phyloP scores from a whole-genome alignment of 176 grass and related monocot genomes.

The Eremochloa ophiuroides region DNA sequence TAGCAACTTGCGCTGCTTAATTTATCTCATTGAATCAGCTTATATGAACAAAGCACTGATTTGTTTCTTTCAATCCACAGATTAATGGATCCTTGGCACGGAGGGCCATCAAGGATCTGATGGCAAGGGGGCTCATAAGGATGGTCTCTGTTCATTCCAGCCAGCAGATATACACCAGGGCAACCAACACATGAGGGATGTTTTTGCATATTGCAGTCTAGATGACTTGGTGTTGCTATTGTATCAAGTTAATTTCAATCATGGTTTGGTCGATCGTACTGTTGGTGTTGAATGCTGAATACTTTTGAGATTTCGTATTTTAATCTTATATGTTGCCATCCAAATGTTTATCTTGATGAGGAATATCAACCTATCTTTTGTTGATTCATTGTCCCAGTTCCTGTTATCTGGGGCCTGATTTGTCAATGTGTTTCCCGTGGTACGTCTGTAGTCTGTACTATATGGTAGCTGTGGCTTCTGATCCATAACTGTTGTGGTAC shows the following conservation, averaged over 20 bases:
- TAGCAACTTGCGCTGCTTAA: not conserved
- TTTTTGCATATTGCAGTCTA: not conserved
- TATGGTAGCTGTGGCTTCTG: no score
- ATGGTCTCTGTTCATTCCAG: slow-evolving; percentile 45
- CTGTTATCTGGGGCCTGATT: no score
- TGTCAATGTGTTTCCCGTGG: no score
- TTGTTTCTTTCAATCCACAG: not conserved
- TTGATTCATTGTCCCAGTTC: no score
- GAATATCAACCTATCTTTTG: not conserved
- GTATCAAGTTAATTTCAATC: not conserved
- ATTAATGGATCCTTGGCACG: slow-evolving; percentile 50
- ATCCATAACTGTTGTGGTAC: no score
- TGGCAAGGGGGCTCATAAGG: slow-evolving; percentile 42
- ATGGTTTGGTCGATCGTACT: not conserved
- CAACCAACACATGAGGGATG: slow-evolving; percentile 39
- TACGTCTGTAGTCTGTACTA: no score
- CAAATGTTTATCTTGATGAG: not conserved
- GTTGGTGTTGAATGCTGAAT: not conserved
- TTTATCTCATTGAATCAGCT: not conserved
- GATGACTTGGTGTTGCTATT: not conserved
- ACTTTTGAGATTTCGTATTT: slow-evolving; percentile 19
- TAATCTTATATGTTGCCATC: not conserved
- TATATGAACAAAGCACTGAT: not conserved
- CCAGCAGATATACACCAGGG: slow-evolving; percentile 64
- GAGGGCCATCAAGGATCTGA: slow-evolving; percentile 51